Conservation (phyloP, 805 yeast genomes). For the Dipodascus geniculatus region DNA sequence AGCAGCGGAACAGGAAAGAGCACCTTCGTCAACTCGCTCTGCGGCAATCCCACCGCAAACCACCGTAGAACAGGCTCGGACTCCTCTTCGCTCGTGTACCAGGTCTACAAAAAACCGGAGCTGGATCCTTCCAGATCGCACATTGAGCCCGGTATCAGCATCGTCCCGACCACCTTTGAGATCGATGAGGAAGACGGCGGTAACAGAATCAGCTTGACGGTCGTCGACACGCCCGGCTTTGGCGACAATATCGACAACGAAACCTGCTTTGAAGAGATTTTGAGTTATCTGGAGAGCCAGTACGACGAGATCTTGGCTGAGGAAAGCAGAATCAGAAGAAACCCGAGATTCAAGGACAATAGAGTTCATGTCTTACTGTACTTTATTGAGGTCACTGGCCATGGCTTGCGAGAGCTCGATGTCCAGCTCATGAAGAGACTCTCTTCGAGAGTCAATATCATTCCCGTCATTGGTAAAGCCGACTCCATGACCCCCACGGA, state of each 20-base stretch:
- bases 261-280: constrained; percentile 36
- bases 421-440: constrained; percentile 58
- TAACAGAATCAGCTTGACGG: constrained; percentile 37
- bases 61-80: constrained; percentile 4
- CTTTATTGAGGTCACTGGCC: constrained; percentile 54
- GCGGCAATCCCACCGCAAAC: constrained; percentile 36
- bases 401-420: constrained; percentile 55
- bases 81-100: not conserved
- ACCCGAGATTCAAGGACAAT: constrained; percentile 58
- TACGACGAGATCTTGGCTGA: constrained; percentile 63
- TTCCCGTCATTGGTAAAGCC: constrained; percentile 73
- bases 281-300: constrained; percentile 54
- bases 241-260: constrained; percentile 67
- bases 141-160: constrained; percentile 27
- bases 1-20: constrained; percentile 65
- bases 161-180: constrained; percentile 40
- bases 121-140: constrained; percentile 26
- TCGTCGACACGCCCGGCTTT: constrained; percentile 65
- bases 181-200: constrained; percentile 40
- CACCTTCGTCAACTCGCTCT: constrained; percentile 57
- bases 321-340: constrained; percentile 62
- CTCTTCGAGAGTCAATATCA: constrained; percentile 63
- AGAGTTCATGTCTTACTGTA: constrained; percentile 71
- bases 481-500: constrained; percentile 68
- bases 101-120: constrained; percentile 6